Conservation (phyloP, 768 basidiomycete species). For the Termitomyces titanicus region DNA sequence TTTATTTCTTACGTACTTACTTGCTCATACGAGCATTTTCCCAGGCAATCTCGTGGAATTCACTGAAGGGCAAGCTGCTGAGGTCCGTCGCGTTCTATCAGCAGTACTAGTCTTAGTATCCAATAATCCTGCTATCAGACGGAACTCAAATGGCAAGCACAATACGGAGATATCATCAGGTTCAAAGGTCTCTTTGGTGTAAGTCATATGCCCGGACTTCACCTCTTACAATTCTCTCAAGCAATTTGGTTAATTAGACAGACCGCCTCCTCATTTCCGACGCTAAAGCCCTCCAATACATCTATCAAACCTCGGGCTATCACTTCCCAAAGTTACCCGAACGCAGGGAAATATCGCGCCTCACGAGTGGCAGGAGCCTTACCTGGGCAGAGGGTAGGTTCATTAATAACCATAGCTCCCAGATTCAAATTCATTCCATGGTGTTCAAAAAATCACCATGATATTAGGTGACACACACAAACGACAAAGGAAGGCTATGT, state of each 20-base stretch:
- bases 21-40: not conserved
- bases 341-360: slow-evolving; percentile 31
- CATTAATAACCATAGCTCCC: slow-evolving; percentile 1
- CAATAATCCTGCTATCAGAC: slow-evolving; percentile 17
- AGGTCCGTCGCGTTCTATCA: slow-evolving; percentile 15
- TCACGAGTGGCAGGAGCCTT: slow-evolving; percentile 32
- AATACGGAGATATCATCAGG: slow-evolving; percentile 37
- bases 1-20: not conserved
- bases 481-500: slow-evolving; percentile 42
- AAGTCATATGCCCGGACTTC: slow-evolving; percentile 9
- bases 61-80: slow-evolving; percentile 30
- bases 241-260: slow-evolving; percentile 24
- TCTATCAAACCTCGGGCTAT: slow-evolving; percentile 41
- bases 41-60: slow-evolving; percentile 27
- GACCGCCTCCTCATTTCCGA: slow-evolving; percentile 44
- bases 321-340: slow-evolving; percentile 37
- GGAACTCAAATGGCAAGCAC: slow-evolving; percentile 42
- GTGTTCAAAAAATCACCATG: not conserved
- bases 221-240: not conserved
- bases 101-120: not conserved
- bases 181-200: slow-evolving; percentile 37
- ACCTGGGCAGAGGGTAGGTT: slow-evolving; percentile 38
- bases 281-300: slow-evolving; percentile 44
- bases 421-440: not conserved
- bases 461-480: slow-evolving; percentile 35